These are phyloP conservation scores for Pseudogymnoascus sp. DNA, from an alignment of 2,329 filamentous ascomycete species.

Conservation along the genomic window DNA sequence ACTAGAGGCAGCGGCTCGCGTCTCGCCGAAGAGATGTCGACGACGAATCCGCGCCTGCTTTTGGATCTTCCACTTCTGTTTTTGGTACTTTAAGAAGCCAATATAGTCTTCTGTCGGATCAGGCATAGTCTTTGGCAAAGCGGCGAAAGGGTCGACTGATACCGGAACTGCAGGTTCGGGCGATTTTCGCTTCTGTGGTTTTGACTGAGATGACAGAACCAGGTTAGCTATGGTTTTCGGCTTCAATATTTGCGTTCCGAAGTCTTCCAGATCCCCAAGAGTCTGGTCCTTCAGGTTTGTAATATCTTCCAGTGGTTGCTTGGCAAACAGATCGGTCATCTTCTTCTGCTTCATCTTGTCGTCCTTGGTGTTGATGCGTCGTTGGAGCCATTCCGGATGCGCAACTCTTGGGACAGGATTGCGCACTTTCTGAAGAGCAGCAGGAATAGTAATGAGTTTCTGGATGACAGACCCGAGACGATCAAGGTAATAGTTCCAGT, in stretches of 20 bases:
- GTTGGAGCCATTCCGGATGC: conserved; percentile 94
- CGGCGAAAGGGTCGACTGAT: conserved; percentile 69
- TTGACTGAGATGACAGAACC: conserved; percentile 45
- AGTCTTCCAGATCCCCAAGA: conserved; percentile 72
- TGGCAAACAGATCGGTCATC: conserved; percentile 84
- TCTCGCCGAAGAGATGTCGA: conserved; percentile 88
- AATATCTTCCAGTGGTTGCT: conserved; percentile 67
- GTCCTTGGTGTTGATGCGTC: conserved; percentile 88
- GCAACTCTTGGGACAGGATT: conserved; percentile 91
- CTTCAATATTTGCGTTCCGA: conserved; percentile 61
- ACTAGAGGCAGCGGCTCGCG: conserved; percentile 56
- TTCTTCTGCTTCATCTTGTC: conserved; percentile 99
- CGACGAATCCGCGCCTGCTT: conserved; percentile 80
- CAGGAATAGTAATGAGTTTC: conserved; percentile 97
- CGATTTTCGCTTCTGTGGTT: conserved; percentile 64
- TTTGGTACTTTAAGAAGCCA: conserved; percentile 87
- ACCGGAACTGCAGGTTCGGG: conserved; percentile 56
- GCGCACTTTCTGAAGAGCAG: conserved; percentile 85
- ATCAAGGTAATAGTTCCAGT: conserved; percentile 97
- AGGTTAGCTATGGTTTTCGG: conserved; percentile 49
- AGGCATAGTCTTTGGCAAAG: conserved; percentile 77
- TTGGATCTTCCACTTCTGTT: conserved; percentile 98
- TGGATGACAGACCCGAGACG: conserved; percentile 95
- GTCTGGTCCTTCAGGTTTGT: conserved; percentile 52
- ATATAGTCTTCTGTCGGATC: conserved; percentile 78